A percentile compares a stretch with the other conserved stretches of the same genome.
Conservation (phyloP, 495 filamentous ascomycete genomes). For the Penicillium riverlandense region DNA sequence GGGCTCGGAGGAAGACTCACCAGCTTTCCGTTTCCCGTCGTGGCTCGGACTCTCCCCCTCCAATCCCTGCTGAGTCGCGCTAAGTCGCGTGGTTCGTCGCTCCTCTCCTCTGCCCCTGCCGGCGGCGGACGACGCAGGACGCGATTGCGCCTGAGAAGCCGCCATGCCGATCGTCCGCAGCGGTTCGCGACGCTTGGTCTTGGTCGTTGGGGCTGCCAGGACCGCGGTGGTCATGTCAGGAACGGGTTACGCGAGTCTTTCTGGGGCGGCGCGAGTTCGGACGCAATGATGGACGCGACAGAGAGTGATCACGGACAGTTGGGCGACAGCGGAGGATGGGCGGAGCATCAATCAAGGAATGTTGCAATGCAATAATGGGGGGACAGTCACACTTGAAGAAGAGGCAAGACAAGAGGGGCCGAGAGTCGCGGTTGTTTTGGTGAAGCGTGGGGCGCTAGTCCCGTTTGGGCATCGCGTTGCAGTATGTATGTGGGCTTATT, state of each 20-base stretch:
- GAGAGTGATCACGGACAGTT: background rate
- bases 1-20: conserved; percentile 34
- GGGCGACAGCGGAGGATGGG: no score
- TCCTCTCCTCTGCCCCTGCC: conserved; percentile 18
- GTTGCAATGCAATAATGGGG: no score
- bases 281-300: background rate
- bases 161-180: conserved; percentile 38
- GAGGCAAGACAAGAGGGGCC: no score
- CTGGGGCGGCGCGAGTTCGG: background rate
- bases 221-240: conserved; percentile 44
- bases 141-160: conserved; percentile 36
- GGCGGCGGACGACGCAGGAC: conserved; percentile 26
- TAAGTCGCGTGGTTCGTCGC: conserved; percentile 33
- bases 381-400: no score
- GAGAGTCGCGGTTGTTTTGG: conserved; percentile 38
- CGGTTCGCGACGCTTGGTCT: conserved; percentile 39
- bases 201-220: conserved; percentile 30
- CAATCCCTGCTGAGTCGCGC: conserved; percentile 31
- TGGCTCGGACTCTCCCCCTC: conserved; percentile 16
- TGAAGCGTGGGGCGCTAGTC: conserved; percentile 41
- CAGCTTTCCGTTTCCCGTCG: conserved; percentile 36
- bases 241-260: conserved; percentile 8
- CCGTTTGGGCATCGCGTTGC: conserved; percentile 20
- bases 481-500: background rate
- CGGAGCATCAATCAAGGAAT: no score